Percentiles rank a stretch among this genome's conserved stretches.
Conservation (phyloP, 768 basidiomycete species). For the Nidularia pulvinata region DNA sequence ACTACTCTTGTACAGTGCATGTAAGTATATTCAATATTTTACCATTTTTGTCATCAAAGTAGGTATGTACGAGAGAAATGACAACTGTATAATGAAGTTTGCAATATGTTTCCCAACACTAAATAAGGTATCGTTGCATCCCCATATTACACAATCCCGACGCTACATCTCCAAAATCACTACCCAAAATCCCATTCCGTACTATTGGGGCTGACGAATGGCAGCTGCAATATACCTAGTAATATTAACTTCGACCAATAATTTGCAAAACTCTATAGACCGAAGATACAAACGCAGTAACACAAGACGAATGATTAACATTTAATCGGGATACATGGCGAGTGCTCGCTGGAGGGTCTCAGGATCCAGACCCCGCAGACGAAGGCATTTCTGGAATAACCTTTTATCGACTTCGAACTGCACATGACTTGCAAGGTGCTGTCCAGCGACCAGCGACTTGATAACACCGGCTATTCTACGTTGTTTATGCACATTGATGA, state of each 20-base stretch:
- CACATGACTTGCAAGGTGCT: conserved; percentile 77
- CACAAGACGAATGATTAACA: background rate
- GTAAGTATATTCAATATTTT: no score
- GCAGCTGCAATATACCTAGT: background rate
- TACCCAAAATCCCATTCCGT: no score
- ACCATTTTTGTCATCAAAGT: no score
- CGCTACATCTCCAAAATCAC: no score
- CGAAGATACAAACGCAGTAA: background rate
- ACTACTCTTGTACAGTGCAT: no score
- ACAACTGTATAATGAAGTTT: no score
- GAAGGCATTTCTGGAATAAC: conserved; percentile 74
- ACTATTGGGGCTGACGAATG: no score
- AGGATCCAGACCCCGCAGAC: conserved; percentile 63
- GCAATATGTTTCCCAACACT: no score
- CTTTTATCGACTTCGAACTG: conserved; percentile 70
- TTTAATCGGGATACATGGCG: conserved; percentile 19
- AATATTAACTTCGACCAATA: background rate
- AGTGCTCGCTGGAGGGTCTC: conserved; percentile 51
- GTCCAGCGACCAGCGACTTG: conserved; percentile 78
- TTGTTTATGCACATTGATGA: conserved; percentile 91
- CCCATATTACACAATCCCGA: no score
- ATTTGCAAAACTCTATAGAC: background rate
- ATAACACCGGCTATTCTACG: conserved; percentile 79
- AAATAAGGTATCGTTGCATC: no score
- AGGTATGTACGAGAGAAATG: no score